Conservation (phyloP, 2,329 filamentous ascomycete genomes). For the Stachybotrys chlorohalonatus region DNA sequence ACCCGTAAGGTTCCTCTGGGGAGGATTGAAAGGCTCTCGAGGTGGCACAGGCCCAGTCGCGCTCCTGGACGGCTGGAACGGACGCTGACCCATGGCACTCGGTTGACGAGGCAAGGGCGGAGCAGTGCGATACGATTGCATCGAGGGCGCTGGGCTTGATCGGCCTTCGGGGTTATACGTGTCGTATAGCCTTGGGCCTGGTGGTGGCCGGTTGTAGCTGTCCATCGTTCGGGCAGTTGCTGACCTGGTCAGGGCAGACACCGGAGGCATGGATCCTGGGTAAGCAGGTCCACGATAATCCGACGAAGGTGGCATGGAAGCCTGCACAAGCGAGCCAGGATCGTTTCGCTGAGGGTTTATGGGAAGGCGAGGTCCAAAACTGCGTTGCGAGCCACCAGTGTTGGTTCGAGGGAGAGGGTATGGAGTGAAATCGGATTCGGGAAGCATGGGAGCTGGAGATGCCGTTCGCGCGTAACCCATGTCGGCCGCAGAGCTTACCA, state of each 20-base stretch:
- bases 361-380: background rate
- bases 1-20: slow-evolving; percentile 37
- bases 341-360: slow-evolving; percentile 3
- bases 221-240: slow-evolving; percentile 21
- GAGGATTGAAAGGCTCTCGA: slow-evolving; percentile 23
- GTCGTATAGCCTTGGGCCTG: slow-evolving; percentile 14
- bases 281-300: slow-evolving; percentile 1
- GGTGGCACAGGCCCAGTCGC: slow-evolving; percentile 27
- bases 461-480: slow-evolving; percentile 44
- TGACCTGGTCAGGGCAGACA: slow-evolving; percentile 22
- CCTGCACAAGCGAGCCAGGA: slow-evolving; percentile 15
- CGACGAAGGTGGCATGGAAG: slow-evolving; percentile 17
- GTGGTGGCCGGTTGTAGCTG: slow-evolving; percentile 15
- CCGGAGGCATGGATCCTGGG: slow-evolving; percentile 16
- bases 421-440: slow-evolving; percentile 8
- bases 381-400: background rate
- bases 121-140: slow-evolving; percentile 12
- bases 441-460: slow-evolving; percentile 26
- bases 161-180: slow-evolving; percentile 21
- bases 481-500: slow-evolving; percentile 48
- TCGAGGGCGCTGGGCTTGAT: slow-evolving; percentile 22
- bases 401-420: background rate
- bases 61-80: slow-evolving; percentile 23
- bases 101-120: slow-evolving; percentile 7
- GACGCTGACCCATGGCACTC: slow-evolving; percentile 14